Evolutionary conservation across 768 basidiomycete species (phyloP).

Genomic region (Serendipita sp.): DNA sequence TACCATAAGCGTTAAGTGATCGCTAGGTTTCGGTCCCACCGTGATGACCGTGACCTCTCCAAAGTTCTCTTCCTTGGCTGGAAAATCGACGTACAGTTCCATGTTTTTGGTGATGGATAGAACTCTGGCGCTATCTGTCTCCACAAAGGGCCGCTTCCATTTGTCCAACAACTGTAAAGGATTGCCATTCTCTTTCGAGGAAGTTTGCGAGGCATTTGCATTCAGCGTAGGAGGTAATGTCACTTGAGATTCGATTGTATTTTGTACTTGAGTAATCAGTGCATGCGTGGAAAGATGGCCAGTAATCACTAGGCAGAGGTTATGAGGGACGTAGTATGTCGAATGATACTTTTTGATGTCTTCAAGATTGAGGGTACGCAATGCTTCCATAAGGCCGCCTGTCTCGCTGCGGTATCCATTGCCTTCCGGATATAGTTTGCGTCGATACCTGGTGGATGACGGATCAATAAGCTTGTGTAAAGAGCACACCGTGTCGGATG

Average conservation of each 20-base stretch:
- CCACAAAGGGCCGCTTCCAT: conserved; percentile 37
- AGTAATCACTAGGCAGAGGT: conserved; percentile 76
- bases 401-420: conserved; percentile 95
- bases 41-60: conserved; percentile 75
- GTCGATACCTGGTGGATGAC: conserved; percentile 43
- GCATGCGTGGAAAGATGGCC: conserved; percentile 71
- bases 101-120: conserved; percentile 30
- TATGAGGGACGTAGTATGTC: conserved; percentile 87
- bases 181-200: background rate
- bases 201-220: conserved; percentile 23
- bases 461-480: conserved; percentile 6
- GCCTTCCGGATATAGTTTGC: conserved; percentile 57
- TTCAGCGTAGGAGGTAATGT: conserved; percentile 48
- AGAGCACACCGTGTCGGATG: conserved; percentile 1
- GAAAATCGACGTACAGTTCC: conserved; percentile 74
- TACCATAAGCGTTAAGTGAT: conserved; percentile 59
- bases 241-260: conserved; percentile 67
- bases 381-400: conserved; percentile 85
- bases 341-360: conserved; percentile 63
- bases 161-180: background rate
- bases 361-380: conserved; percentile 70
- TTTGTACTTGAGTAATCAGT: conserved; percentile 66
- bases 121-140: conserved; percentile 53
- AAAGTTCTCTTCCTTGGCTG: conserved; percentile 89
- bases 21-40: conserved; percentile 55